Conservation (phyloP, 805 yeast genomes). For the Jamesozyma rosinii region DNA sequence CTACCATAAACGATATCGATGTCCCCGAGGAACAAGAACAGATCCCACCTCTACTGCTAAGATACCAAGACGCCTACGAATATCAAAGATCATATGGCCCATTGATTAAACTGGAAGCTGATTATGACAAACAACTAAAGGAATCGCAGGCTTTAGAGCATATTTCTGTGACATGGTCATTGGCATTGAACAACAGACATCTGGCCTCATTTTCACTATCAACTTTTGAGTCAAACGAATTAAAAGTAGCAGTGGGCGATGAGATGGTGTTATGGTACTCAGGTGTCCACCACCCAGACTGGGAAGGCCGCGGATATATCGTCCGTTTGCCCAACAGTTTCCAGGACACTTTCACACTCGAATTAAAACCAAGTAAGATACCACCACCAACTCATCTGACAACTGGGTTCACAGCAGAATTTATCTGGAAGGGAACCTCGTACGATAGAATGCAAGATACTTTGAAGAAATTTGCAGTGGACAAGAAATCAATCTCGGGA, state of each 20-base stretch:
- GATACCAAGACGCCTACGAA: constrained; percentile 74
- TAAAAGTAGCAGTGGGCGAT: constrained; percentile 78
- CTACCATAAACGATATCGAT: constrained; percentile 61
- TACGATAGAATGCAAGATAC: constrained; percentile 81
- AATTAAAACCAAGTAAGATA: constrained; percentile 39
- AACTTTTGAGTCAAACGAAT: constrained; percentile 52
- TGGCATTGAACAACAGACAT: constrained; percentile 54
- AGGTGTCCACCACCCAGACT: constrained; percentile 48
- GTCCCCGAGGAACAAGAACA: constrained; percentile 46
- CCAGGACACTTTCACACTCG: constrained; percentile 64
- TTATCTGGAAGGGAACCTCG: constrained; percentile 81
- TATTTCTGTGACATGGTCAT: constrained; percentile 64
- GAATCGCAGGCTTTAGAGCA: constrained; percentile 73
- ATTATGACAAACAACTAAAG: constrained; percentile 60
- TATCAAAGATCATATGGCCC: constrained; percentile 84
- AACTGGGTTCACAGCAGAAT: constrained; percentile 70
- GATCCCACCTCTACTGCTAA: constrained; percentile 60
- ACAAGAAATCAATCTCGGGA: constrained; percentile 59
- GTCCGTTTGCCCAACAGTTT: constrained; percentile 59
- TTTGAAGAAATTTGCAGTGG: constrained; percentile 58
- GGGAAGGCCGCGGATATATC: constrained; percentile 69
- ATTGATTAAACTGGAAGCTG: constrained; percentile 70
- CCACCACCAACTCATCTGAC: constrained; percentile 46
- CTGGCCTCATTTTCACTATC: constrained; percentile 62
- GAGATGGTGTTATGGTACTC: constrained; percentile 60